A percentile compares a stretch with the other conserved stretches of the same genome.
Conservation (phyloP, 23 red algal species). For the Chondrus crispus region DNA sequence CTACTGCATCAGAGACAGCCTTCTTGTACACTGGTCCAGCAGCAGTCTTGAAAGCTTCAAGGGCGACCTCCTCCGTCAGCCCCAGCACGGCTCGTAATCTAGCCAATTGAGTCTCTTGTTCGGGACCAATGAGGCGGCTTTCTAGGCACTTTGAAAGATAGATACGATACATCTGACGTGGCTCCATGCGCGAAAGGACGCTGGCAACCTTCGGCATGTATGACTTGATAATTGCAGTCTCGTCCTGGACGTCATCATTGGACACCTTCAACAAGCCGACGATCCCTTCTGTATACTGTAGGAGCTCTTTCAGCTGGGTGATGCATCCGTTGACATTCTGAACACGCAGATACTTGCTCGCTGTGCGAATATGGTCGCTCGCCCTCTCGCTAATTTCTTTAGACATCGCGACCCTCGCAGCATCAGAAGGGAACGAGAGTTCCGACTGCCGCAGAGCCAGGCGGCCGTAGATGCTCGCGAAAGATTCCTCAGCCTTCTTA, state of each 20-base stretch:
- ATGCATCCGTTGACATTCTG: slow-evolving; percentile 65
- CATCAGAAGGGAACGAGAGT: slow-evolving; percentile 43
- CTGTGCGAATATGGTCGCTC: slow-evolving; percentile 14
- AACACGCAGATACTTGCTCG: slow-evolving; percentile 72
- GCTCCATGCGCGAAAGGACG: slow-evolving; percentile 59
- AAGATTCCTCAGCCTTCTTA: slow-evolving; percentile 41
- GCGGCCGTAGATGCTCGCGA: slow-evolving; percentile 43
- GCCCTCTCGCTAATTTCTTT: slow-evolving; percentile 21
- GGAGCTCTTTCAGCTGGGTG: slow-evolving; percentile 43
- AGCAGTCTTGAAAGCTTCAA: slow-evolving; percentile 70
- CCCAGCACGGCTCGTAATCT: slow-evolving; percentile 63
- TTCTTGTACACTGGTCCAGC: slow-evolving; percentile 87
- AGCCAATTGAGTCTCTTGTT: slow-evolving; percentile 49
- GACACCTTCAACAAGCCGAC: slow-evolving; percentile 35
- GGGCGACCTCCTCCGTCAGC: slow-evolving; percentile 65
- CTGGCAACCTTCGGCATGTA: slow-evolving; percentile 37
- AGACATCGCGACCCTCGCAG: slow-evolving; percentile 31
- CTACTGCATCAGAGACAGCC: slow-evolving; percentile 34
- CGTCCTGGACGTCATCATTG: slow-evolving; percentile 15
- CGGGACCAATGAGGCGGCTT: slow-evolving; percentile 43
- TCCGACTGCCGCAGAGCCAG: slow-evolving; percentile 67
- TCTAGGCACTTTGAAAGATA: slow-evolving; percentile 83
- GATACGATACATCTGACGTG: slow-evolving; percentile 84
- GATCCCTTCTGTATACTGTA: slow-evolving; percentile 41
- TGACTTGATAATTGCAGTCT: slow-evolving; percentile 24